Evolutionary conservation across 108 stramenopile species (phyloP).

Genomic region (Phaeodactylum tricornutum): DNA sequence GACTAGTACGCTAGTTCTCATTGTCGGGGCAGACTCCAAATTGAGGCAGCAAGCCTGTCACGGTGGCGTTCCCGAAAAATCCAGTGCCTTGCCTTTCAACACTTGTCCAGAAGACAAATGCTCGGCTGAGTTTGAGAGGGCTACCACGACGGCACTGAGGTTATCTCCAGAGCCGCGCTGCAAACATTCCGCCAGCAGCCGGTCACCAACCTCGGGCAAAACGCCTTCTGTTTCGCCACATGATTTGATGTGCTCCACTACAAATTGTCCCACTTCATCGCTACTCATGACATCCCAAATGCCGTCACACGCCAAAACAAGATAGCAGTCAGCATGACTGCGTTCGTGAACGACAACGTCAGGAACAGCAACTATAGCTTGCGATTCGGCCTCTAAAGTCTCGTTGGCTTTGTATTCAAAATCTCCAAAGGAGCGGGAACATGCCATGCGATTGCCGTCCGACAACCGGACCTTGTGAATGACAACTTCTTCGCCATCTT

Average conservation of each 20-base stretch:
- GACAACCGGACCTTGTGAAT: slow-evolving; percentile 27
- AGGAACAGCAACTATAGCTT: slow-evolving; percentile 74
- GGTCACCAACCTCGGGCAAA: slow-evolving; percentile 64
- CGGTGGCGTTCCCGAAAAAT: too few species aligned
- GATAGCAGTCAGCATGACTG: slow-evolving; percentile 35
- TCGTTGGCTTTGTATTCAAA: slow-evolving; percentile 85
- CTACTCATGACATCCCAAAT: slow-evolving; percentile 77
- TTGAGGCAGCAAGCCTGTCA: too few species aligned
- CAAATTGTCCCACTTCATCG: slow-evolving; percentile 59
- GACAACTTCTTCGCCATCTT: slow-evolving; percentile 20
- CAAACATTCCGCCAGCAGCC: slow-evolving; percentile 55
- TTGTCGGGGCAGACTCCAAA: too few species aligned
- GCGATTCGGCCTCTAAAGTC: slow-evolving; percentile 43
- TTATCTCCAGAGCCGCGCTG: slow-evolving; percentile 68
- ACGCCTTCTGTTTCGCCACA: slow-evolving; percentile 6
- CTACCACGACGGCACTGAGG: slow-evolving; percentile 75
- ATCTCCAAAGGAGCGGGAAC: slow-evolving; percentile 87
- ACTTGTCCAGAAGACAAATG: too few species aligned
- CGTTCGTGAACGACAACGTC: slow-evolving; percentile 64
- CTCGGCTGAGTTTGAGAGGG: too few species aligned
- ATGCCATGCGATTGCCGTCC: slow-evolving; percentile 35
- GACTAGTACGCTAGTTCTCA: too few species aligned
- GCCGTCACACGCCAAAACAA: slow-evolving; percentile 91
- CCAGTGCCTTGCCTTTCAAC: too few species aligned
- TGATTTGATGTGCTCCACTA: slow-evolving; percentile 26